Percentiles rank a stretch among this genome's conserved stretches.
phyloP scores from a whole-genome alignment of 345 rosid species.

The Cochlearia excelsa region DNA sequence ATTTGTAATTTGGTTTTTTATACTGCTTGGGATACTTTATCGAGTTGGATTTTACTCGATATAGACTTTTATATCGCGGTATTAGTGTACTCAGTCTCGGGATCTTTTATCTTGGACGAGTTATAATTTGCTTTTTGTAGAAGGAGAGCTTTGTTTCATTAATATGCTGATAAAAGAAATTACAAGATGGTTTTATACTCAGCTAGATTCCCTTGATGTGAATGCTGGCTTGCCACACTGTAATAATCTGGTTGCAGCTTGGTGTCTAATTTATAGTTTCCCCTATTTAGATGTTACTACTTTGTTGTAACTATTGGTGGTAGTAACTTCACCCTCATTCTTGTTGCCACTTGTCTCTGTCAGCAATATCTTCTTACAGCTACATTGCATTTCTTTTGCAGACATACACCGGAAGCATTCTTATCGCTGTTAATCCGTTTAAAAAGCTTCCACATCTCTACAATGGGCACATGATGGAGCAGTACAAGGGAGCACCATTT shows the following conservation, averaged over 20 bases:
- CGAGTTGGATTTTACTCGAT: constrained; percentile 12
- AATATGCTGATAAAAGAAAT: constrained; percentile 11
- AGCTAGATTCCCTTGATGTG: constrained; percentile 16
- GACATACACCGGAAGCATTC: constrained; percentile 98
- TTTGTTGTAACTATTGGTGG: constrained; percentile 10
- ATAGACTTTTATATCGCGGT: not conserved
- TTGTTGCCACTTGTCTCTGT: constrained; percentile 14
- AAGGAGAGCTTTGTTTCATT: constrained; percentile 4
- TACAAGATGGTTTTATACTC: constrained; percentile 8
- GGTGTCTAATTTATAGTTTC: constrained; percentile 14
- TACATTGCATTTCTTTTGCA: constrained; percentile 31
- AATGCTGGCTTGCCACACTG: constrained; percentile 18
- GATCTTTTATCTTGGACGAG: constrained; percentile 1
- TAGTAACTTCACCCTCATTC: constrained; percentile 14
- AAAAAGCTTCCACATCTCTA: constrained; percentile 98
- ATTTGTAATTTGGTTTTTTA: not conserved
- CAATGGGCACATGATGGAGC: constrained; percentile 97
- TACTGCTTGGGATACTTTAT: constrained; percentile 7
- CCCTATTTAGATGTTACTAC: constrained; percentile 11
- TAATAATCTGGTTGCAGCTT: constrained; percentile 18
- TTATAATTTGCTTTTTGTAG: constrained; percentile 3
- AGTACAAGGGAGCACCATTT: constrained; percentile 92
- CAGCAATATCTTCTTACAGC: constrained; percentile 1
- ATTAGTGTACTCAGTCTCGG: not conserved
- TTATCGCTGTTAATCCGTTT: constrained; percentile 97